phyloP scores from a whole-genome alignment of 768 basidiomycete species.

The Lentinula lateritia region DNA sequence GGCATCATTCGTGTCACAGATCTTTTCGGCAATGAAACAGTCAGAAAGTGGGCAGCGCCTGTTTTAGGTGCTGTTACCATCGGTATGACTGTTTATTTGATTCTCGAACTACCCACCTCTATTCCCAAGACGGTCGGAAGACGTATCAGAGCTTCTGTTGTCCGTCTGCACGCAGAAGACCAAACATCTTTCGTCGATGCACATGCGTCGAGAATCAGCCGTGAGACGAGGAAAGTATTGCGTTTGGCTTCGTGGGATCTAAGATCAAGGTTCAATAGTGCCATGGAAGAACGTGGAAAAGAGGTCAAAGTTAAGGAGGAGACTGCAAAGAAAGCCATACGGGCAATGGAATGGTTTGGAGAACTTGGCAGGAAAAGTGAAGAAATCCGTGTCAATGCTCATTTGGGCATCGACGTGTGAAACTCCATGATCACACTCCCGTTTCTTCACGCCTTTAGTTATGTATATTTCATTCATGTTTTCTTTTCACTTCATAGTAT shows the following conservation, averaged over 20 bases:
- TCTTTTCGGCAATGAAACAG: conserved; percentile 71
- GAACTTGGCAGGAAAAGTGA: conserved; percentile 43
- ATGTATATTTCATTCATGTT: background rate
- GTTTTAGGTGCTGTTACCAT: conserved; percentile 71
- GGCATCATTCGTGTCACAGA: conserved; percentile 72
- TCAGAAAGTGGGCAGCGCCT: conserved; percentile 85
- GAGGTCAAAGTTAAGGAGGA: conserved; percentile 79
- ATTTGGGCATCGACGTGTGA: background rate
- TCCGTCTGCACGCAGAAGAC: conserved; percentile 38
- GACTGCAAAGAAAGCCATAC: conserved; percentile 59
- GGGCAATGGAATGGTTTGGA: conserved; percentile 70
- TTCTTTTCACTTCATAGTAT: background rate
- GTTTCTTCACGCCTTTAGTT: background rate
- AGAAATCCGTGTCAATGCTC: conserved; percentile 22
- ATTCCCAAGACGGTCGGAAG: conserved; percentile 89
- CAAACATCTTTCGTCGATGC: conserved; percentile 59
- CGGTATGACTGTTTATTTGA: conserved; percentile 73
- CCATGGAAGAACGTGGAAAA: conserved; percentile 72
- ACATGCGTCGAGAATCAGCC: conserved; percentile 64
- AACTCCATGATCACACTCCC: background rate
- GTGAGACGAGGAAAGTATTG: conserved; percentile 92
- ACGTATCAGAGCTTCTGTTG: conserved; percentile 64
- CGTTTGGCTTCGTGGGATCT: conserved; percentile 89
- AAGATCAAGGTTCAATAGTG: conserved; percentile 70
- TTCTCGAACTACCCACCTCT: conserved; percentile 82